phyloP scores from a whole-genome alignment of 129 eudicot species.

The Pseudognaphalium luteoalbum region DNA sequence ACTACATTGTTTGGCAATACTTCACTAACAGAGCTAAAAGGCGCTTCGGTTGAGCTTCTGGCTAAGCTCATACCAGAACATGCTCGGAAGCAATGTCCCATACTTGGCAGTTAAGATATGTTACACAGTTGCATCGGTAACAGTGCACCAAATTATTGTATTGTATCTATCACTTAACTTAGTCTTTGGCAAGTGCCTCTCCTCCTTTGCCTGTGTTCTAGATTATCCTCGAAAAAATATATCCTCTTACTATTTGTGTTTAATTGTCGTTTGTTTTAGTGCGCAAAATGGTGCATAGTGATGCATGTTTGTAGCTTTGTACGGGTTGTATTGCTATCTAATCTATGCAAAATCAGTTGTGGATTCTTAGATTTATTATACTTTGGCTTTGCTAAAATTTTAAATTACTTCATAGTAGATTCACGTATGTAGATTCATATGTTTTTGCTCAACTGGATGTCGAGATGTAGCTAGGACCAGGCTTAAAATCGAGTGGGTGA shows the following conservation, averaged over 20 bases:
- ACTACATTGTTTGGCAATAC: neutral
- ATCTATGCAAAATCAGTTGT: neutral
- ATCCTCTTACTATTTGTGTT: neutral
- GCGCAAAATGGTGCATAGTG: slow-evolving; percentile 6
- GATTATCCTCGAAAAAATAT: slow-evolving; percentile 17
- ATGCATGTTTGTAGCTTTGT: slow-evolving; percentile 15
- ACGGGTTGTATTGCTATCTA: neutral
- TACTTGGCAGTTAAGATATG: slow-evolving; percentile 29
- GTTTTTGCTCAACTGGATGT: neutral
- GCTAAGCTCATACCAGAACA: slow-evolving; percentile 69
- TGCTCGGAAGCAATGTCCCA: slow-evolving; percentile 68
- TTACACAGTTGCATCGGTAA: slow-evolving; percentile 16
- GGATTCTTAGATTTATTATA: neutral
- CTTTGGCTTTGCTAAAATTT: neutral
- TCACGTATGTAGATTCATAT: neutral
- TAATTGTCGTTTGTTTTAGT: neutral
- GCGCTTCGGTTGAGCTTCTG: slow-evolving; percentile 54
- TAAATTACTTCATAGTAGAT: neutral
- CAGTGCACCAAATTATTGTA: neutral
- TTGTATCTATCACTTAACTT: slow-evolving; percentile 6
- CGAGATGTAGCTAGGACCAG: too few relatives aligned
- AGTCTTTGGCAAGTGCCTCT: slow-evolving; percentile 18
- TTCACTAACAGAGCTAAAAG: slow-evolving; percentile 57
- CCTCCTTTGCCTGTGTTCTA: slow-evolving; percentile 15
- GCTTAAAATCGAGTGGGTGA: too few relatives aligned